A percentile compares a stretch with the other conserved stretches of the same genome.
Evolutionary conservation across 208 protist genomes (phyloP).

Genomic region (Angomonas ambiguus): DNA sequence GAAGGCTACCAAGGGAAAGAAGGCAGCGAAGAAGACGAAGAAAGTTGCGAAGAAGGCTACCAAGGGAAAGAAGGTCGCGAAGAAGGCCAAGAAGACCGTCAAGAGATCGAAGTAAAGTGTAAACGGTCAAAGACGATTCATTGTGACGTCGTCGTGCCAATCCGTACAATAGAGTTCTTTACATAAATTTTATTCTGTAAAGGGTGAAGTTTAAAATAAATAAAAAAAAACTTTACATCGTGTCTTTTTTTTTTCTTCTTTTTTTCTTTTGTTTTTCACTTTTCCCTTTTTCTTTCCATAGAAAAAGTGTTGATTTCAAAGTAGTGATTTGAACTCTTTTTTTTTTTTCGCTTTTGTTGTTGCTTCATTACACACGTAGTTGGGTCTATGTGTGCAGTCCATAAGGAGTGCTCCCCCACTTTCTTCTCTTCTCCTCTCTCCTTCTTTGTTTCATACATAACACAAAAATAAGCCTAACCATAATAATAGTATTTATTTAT

Average conservation of each 20-base stretch:
- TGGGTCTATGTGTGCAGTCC: background rate
- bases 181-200: no score
- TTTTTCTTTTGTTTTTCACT: constrained; percentile 3
- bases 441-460: background rate
- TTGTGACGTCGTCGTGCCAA: background rate
- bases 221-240: constrained; percentile 2
- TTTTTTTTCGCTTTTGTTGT: background rate
- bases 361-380: background rate
- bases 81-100: constrained; percentile 4
- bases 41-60: constrained; percentile 3
- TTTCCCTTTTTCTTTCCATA: background rate
- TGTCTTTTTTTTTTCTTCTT: constrained; percentile 9
- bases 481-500: background rate
- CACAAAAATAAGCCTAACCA: background rate
- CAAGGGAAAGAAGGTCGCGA: constrained; percentile 2
- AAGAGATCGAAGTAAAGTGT: constrained; percentile 11
- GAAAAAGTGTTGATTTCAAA: background rate
- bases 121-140: background rate
- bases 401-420: background rate
- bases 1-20: background rate
- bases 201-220: no score
- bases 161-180: no score
- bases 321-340: no score
- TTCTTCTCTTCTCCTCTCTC: constrained; percentile 6
- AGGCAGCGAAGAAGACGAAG: background rate